Conservation (phyloP, 2,329 filamentous ascomycete genomes). For the Botrytis cinerea region DNA sequence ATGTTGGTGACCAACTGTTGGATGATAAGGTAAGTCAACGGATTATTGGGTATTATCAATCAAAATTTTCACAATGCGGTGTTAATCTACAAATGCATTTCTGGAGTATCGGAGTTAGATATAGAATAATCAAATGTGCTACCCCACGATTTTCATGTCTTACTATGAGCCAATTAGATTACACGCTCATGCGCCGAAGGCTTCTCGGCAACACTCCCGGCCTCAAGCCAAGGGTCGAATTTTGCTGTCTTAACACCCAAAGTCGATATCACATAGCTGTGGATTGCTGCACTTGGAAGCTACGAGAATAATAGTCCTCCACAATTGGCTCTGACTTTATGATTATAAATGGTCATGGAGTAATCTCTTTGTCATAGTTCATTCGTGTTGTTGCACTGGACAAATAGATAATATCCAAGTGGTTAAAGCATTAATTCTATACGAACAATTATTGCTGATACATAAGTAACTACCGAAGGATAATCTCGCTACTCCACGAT, state of each 20-base stretch:
- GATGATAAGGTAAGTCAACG: not conserved
- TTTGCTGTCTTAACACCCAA: not conserved
- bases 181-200: not conserved
- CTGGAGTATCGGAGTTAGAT: not conserved
- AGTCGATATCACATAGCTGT: not conserved
- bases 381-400: not conserved
- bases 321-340: not conserved
- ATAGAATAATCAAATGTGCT: not conserved
- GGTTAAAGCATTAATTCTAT: conserved; percentile 1
- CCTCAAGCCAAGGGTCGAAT: not conserved
- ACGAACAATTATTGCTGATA: not conserved
- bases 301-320: not conserved
- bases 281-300: not conserved
- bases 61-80: not conserved
- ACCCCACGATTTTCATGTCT: not conserved
- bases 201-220: not conserved
- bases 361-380: not conserved
- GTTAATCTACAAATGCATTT: not conserved
- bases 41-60: not conserved
- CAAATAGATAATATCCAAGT: not conserved
- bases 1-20: conserved; percentile 6
- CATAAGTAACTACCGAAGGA: not conserved
- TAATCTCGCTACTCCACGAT: conserved; percentile 3
- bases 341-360: not conserved
- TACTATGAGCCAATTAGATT: not conserved